Evolutionary conservation across 768 basidiomycete genomes (phyloP), one percentile per base, ranked within the genome.

Genomic region (Megacollybia marginata): DNA sequence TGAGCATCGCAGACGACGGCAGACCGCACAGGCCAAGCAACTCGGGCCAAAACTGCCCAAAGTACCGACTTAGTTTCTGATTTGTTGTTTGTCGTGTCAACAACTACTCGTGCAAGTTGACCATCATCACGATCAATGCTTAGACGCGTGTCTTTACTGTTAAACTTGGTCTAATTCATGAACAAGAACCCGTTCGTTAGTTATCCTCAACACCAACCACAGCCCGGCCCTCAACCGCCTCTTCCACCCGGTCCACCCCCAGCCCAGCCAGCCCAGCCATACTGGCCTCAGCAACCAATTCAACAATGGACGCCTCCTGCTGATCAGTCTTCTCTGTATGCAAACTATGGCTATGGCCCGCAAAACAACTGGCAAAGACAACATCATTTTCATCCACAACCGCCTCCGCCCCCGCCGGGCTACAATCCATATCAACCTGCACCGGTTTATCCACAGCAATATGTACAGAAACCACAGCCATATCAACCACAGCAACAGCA

Each of bases 321-420:
- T 12, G 87, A 91, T 56, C 89, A 92, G 60, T 87, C 83, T 61
- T 83, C 87, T 20, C 67, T 93, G 18, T 94, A 93, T 61, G 89
- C 90, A 1, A 92, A 92, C 62, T 94, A 94, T 60, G 92, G 92
- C 32, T 94, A 95, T 62, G 88, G 89, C 2, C 76, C 80, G 8
- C 38, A 86, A 56, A 61, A 70, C 52, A 69, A 75, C 58, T 81
- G 82, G 78, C 83, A 82, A 53, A 75, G 79, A 49, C 82, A 84
- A 57, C 84, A 84, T 42, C 82, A 67, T 35, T 66, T 68, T 28
- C 64, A 69, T 12, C 77, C 72, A 35, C 76, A 71, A 44, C 71
- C 74, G 12, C 78, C 79, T 5, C 75, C 76, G 15, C 71, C 72
- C 40, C 82, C 78, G 48, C 79, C 82, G 9, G 78, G 74, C 40